Evolutionary conservation across 495 filamentous ascomycete species (phyloP), one percentile per base, ranked within the genome.

Genomic region (Xylaria bambusicola): DNA sequence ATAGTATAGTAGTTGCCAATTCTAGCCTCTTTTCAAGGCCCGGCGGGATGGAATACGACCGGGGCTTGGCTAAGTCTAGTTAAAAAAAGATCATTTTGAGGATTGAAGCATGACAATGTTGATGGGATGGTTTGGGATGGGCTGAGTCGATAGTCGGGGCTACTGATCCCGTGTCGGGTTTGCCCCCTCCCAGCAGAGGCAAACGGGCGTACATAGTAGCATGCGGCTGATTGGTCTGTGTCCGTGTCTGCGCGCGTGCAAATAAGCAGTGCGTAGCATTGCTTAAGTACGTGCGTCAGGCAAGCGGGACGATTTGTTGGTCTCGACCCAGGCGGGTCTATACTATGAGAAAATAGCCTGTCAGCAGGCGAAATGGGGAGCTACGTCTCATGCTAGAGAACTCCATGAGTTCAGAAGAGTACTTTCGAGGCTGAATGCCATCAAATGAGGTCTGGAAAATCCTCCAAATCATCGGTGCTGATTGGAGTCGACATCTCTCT

Each of bases 281-380:
- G 55, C 8, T 31, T 27, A 20, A 21, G 41, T 17, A n/a, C 23
- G 45, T 41, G 44, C 46, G 35, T 58, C 44, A 33, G 26, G 26
- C 47, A 35, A 35, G 36, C 45, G 45, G 55, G 55, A 47, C 27
- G 29, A 31, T 49, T 13, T 35, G 35, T 33, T 15, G 56, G 56
- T 58, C 56, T 51, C 46, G 56, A 33, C 56, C 46, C 13, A 38
- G 55, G 41, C 29, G 42, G 53, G 42, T 17, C 24, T 40, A 8
- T 35, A 0, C 36, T 29, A 33, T 15, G 40, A 51, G 46, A 17
- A 23, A n/a, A 35, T 35, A n/a, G 18, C 20, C 26, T 33, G 36
- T 58, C 46, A 24, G 46, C 46, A 44, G 46, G 26, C 41, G 23
- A 31, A 51, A 29, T 17, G 44, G 52, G 40, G 17, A 20, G 10